Evolutionary conservation across 306 rosid genomes (phyloP).

Genomic region (Quercus ilex): DNA sequence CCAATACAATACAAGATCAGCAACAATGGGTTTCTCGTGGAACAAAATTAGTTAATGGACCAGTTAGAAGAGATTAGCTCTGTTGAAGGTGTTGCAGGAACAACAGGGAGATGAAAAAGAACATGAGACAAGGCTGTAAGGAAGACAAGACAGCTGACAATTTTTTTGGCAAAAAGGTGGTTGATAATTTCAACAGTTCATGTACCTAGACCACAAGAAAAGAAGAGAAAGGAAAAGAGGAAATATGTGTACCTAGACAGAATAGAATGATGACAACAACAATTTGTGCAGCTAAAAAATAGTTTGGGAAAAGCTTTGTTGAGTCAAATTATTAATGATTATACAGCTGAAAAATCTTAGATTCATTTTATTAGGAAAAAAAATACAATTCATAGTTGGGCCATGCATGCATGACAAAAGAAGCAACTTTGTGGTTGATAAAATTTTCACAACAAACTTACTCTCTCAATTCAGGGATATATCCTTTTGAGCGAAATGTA

Average conservation of each 20-base stretch:
- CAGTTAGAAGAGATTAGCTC: too few species aligned
- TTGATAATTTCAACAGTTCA: not conserved
- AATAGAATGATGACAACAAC: not conserved
- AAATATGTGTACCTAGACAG: not conserved
- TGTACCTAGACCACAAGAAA: not conserved
- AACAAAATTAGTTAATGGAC: not conserved
- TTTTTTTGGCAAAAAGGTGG: not conserved
- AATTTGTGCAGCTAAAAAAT: not conserved
- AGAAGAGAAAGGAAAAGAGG: not conserved
- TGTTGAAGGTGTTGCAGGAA: too few species aligned
- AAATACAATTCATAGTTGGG: not conserved
- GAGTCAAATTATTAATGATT: not conserved
- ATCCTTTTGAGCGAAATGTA: slow-evolving; percentile 56
- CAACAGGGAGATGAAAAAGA: not conserved
- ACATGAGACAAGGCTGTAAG: not conserved
- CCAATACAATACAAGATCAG: not conserved
- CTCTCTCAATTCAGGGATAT: slow-evolving; percentile 61
- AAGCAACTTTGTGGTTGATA: not conserved
- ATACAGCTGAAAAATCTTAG: not conserved
- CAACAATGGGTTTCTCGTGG: not conserved
- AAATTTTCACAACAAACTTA: slow-evolving; percentile 34
- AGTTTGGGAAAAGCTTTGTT: too few species aligned
- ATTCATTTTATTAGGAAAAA: not conserved
- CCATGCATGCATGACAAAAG: not conserved
- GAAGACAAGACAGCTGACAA: not conserved